A percentile compares a stretch with the other conserved stretches of the same genome.
Conservation (phyloP, 345 rosid genomes). For the Aquilaria yunnanensis region DNA sequence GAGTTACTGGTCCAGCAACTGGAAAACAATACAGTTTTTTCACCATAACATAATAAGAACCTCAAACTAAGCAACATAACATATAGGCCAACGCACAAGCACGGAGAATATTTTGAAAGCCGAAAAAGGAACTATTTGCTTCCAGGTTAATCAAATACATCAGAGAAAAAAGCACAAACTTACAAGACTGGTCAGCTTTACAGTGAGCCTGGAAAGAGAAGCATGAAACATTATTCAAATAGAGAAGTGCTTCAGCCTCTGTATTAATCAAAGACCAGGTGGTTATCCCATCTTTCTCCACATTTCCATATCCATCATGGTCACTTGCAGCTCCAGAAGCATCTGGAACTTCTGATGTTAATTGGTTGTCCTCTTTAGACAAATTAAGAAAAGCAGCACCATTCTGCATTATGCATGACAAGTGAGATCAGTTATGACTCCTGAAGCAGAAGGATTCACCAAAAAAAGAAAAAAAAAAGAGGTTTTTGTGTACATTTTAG, state of each 20-base stretch:
- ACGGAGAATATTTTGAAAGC: background rate
- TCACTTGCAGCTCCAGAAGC: constrained; percentile 10
- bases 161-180: background rate
- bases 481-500: background rate
- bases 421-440: too few species aligned
- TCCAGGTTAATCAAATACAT: too few species aligned
- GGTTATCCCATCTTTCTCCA: constrained; percentile 20
- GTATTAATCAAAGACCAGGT: constrained; percentile 27
- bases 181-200: constrained; percentile 29
- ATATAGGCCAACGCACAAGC: background rate
- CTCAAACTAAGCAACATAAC: too few species aligned
- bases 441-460: too few species aligned
- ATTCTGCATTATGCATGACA: too few species aligned
- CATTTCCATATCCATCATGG: constrained; percentile 15
- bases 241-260: constrained; percentile 30
- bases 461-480: constrained; percentile 1
- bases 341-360: constrained; percentile 4
- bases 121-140: constrained; percentile 26
- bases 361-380: constrained; percentile 14
- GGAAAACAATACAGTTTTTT: too few species aligned
- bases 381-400: background rate
- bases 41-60: too few species aligned
- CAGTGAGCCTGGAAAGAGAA: constrained; percentile 24
- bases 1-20: too few species aligned
- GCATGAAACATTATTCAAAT: constrained; percentile 25